phyloP scores from a whole-genome alignment of 2,329 filamentous ascomycete species.

The Lasiodiplodia sp. region DNA sequence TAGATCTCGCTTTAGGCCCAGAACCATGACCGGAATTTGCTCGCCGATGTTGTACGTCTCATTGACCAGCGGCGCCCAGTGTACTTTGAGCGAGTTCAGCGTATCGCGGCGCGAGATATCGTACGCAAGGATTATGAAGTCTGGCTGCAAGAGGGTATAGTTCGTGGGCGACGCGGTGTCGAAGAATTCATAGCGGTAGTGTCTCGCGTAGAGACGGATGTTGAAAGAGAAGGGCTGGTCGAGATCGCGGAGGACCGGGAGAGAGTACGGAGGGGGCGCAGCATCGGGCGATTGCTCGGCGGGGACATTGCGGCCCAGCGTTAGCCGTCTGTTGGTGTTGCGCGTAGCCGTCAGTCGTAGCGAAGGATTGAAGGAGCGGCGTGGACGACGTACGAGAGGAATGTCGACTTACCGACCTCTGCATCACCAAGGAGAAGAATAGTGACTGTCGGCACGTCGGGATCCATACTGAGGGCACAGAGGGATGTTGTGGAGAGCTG shows the following conservation, averaged over 20 bases:
- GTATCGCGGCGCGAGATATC: conserved; percentile 62
- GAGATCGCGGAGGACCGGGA: conserved; percentile 58
- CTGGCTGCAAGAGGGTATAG: conserved; percentile 62
- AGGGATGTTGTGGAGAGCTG: neutral
- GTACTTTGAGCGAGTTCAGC: conserved; percentile 55
- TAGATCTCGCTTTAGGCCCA: conserved; percentile 67
- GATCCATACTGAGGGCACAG: neutral
- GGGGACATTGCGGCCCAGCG: conserved; percentile 39
- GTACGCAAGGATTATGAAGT: conserved; percentile 66
- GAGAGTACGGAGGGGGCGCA: conserved; percentile 42
- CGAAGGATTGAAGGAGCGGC: neutral
- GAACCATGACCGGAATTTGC: conserved; percentile 63
- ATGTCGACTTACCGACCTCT: conserved; percentile 68
- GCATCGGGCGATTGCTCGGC: conserved; percentile 40
- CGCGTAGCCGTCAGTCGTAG: neutral
- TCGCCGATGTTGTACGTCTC: conserved; percentile 61
- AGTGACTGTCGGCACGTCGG: conserved; percentile 48
- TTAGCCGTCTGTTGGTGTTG: conserved; percentile 34
- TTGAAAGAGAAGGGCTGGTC: conserved; percentile 68
- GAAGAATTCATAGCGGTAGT: conserved; percentile 63
- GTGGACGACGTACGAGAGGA: conserved; percentile 62
- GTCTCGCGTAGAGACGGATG: conserved; percentile 63
- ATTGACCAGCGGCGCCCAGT: conserved; percentile 55
- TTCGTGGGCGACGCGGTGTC: conserved; percentile 65
- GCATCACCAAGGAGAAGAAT: conserved; percentile 66